Percentiles rank a stretch among this genome's conserved stretches.
These are phyloP conservation scores for Trichoderma asperelloides DNA, from an alignment of 495 filamentous ascomycete species.

Conservation along the genomic window DNA sequence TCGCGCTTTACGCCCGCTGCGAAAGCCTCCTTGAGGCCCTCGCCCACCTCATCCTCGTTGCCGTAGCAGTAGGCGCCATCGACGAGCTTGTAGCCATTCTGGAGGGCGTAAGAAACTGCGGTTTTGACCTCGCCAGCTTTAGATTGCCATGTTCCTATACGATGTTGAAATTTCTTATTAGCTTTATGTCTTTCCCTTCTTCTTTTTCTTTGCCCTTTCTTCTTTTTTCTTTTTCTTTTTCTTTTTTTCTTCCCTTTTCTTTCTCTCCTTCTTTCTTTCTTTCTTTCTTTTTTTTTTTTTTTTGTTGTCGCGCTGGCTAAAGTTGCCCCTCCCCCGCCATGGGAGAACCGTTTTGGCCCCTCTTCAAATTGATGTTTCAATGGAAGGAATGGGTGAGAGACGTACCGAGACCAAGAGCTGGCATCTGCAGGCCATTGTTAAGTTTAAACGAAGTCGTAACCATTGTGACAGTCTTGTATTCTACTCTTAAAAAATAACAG, in stretches of 20 bases:
- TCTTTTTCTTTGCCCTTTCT: not conserved
- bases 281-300: not conserved
- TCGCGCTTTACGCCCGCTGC: constrained; percentile 58
- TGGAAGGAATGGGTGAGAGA: constrained; percentile 13
- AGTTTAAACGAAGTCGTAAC: constrained; percentile 52
- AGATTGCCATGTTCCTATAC: constrained; percentile 65
- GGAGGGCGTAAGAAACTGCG: constrained; percentile 48
- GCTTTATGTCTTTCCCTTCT: not conserved
- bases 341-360: not conserved
- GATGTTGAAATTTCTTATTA: not conserved
- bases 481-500: no score
- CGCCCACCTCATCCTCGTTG: constrained; percentile 50
- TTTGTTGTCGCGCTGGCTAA: not conserved
- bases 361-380: not conserved
- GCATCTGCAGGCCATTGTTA: constrained; percentile 69
- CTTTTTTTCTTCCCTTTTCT: no score
- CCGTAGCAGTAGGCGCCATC: constrained; percentile 52
- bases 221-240: not conserved
- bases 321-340: constrained; percentile 1
- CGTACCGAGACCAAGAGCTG: constrained; percentile 63
- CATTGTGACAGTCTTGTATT: constrained; percentile 25
- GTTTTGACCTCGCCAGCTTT: constrained; percentile 48
- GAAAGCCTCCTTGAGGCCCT: constrained; percentile 54
- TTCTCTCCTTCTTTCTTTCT: no score
- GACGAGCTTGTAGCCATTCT: constrained; percentile 56